Percentiles rank a stretch among this genome's conserved stretches.
These are phyloP conservation scores for Leccinum obscurum DNA, from an alignment of 768 basidiomycete species.

Conservation along the genomic window DNA sequence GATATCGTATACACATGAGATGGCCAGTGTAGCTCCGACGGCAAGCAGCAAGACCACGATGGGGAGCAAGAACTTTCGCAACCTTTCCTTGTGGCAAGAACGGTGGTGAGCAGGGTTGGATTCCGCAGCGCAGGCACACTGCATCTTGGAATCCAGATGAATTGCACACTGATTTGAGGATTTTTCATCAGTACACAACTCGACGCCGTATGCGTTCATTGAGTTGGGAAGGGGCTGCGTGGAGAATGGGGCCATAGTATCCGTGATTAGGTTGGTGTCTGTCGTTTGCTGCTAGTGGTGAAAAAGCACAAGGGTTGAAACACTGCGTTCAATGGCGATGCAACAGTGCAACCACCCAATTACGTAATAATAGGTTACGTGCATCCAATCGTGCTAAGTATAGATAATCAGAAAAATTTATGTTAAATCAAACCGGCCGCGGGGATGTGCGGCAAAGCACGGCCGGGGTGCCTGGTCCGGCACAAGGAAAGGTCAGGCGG, in stretches of 20 bases:
- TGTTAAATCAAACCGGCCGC: too few species aligned
- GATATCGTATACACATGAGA: conserved; percentile 33
- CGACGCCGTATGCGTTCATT: conserved; percentile 21
- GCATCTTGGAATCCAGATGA: conserved; percentile 20
- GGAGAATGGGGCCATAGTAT: conserved; percentile 29
- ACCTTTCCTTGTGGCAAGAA: conserved; percentile 33
- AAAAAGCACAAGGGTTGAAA: neutral
- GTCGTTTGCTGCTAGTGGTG: conserved; percentile 9
- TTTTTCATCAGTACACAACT: conserved; percentile 15
- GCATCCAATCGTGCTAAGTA: neutral
- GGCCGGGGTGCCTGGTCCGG: too few species aligned
- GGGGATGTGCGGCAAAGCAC: too few species aligned
- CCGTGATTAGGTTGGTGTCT: conserved; percentile 11
- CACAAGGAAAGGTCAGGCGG: too few species aligned
- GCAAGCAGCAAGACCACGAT: conserved; percentile 34
- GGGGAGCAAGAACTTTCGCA: conserved; percentile 38
- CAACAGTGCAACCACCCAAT: neutral
- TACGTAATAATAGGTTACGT: neutral
- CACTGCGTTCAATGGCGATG: neutral
- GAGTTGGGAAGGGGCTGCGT: conserved; percentile 28
- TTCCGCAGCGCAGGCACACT: conserved; percentile 24
- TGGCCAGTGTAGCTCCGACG: conserved; percentile 31
- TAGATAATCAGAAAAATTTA: too few species aligned
- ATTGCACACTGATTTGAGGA: conserved; percentile 24
- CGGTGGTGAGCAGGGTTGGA: conserved; percentile 27